phyloP scores from a whole-genome alignment of 306 rosid species.

The Begonia fuchsioides region DNA sequence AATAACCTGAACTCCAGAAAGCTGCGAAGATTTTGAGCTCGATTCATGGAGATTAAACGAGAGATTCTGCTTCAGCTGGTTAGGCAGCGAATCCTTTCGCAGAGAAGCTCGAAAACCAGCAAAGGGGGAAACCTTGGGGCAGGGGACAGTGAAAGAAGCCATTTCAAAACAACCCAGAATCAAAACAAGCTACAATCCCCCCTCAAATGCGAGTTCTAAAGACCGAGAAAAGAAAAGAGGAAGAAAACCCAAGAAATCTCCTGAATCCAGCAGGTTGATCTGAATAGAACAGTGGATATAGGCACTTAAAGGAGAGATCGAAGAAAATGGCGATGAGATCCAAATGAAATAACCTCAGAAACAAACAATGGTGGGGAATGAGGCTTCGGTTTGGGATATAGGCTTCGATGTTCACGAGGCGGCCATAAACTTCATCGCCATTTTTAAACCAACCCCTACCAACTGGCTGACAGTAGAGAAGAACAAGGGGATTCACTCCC shows the following conservation, averaged over 20 bases:
- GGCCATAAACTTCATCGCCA: conserved; percentile 8
- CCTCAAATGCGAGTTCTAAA: background rate
- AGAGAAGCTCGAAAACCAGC: conserved; percentile 3
- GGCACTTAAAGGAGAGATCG: background rate
- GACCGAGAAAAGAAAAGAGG: conserved; percentile 8
- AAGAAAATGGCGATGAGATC: conserved; percentile 30
- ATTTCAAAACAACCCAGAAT: conserved; percentile 20
- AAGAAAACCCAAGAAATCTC: background rate
- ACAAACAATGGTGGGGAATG: conserved; percentile 1
- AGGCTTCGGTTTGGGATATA: background rate
- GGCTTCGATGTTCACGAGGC: conserved; percentile 27
- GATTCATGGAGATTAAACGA: conserved; percentile 3
- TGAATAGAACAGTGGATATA: conserved; percentile 7
- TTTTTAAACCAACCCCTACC: conserved; percentile 13
- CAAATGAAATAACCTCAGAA: conserved; percentile 11
- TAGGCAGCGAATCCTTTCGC: conserved; percentile 7
- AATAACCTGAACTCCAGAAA: conserved; percentile 10
- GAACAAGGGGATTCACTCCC: no score
- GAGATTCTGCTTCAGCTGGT: conserved; percentile 8
- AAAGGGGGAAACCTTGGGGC: conserved; percentile 31
- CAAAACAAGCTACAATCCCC: background rate
- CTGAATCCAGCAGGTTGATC: background rate
- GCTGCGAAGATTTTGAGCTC: conserved; percentile 1
- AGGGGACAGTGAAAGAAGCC: conserved; percentile 49
- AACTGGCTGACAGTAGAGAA: background rate